Evolutionary conservation across 2,329 filamentous ascomycete species (phyloP).

Genomic region (Ustilaginoidea virens): DNA sequence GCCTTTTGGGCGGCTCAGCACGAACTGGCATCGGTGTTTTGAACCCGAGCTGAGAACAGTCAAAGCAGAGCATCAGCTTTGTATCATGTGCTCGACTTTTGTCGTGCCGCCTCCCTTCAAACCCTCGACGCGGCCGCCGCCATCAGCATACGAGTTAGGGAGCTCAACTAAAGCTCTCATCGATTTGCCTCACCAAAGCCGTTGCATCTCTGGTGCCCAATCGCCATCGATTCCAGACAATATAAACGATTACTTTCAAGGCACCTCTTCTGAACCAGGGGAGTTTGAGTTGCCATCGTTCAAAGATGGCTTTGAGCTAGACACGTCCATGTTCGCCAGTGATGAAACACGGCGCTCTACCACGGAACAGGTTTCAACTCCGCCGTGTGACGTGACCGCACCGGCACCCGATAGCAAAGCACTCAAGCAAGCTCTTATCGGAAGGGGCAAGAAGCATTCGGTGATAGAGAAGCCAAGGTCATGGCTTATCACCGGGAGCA

Average conservation of each 20-base stretch:
- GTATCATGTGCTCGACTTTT: constrained; percentile 4
- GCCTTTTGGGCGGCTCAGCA: neutral
- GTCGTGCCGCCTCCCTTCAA: constrained; percentile 4
- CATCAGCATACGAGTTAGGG: constrained; percentile 3
- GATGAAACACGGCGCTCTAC: neutral
- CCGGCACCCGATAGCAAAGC: constrained; percentile 2
- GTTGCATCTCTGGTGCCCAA: neutral
- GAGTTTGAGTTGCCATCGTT: constrained; percentile 38
- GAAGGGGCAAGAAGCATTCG: constrained; percentile 26
- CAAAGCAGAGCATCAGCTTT: neutral
- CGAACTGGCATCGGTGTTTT: neutral
- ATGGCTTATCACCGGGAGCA: constrained; percentile 33
- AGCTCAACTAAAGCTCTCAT: constrained; percentile 1
- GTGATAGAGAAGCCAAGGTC: constrained; percentile 33
- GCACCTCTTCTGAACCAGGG: constrained; percentile 13
- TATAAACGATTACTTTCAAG: neutral
- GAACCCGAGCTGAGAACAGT: no score
- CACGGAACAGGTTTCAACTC: constrained; percentile 5
- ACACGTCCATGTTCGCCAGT: constrained; percentile 27
- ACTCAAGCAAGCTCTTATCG: constrained; percentile 6
- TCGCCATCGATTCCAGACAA: neutral
- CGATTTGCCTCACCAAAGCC: constrained; percentile 1
- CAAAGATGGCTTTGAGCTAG: constrained; percentile 32
- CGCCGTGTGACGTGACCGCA: constrained; percentile 1
- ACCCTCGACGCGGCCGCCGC: constrained; percentile 3